A percentile compares a stretch with the other conserved stretches of the same genome.
These are phyloP conservation scores for Syncephalis fuscata DNA, from an alignment of 371 early-diverging fungal genomes.

Conservation along the genomic window DNA sequence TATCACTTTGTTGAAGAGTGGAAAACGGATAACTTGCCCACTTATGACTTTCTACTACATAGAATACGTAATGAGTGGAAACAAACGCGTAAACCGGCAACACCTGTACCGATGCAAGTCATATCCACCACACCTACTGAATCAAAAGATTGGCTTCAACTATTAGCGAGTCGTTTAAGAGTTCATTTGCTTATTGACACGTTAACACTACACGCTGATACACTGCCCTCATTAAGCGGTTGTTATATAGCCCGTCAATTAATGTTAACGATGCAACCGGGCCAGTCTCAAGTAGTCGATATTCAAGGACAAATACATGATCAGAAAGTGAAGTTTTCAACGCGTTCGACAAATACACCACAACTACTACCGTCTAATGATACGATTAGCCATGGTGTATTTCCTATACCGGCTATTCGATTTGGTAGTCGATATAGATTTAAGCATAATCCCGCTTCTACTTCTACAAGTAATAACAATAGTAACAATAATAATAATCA, in stretches of 20 bases:
- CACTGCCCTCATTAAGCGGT: constrained; percentile 44
- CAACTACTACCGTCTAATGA: too few relatives aligned
- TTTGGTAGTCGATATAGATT: constrained; percentile 27
- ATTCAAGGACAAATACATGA: constrained; percentile 26
- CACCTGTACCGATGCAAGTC: constrained; percentile 3
- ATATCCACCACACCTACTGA: not conserved
- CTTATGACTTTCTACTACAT: constrained; percentile 56
- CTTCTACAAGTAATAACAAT: constrained; percentile 2
- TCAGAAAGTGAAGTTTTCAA: constrained; percentile 32
- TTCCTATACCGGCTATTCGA: constrained; percentile 36
- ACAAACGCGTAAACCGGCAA: constrained; percentile 21
- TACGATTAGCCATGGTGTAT: constrained; percentile 15
- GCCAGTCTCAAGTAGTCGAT: constrained; percentile 10
- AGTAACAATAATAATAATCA: not conserved
- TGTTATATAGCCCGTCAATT: constrained; percentile 38
- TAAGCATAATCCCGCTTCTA: constrained; percentile 7
- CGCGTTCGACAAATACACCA: constrained; percentile 9
- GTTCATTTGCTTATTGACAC: constrained; percentile 41
- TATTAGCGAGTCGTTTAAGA: constrained; percentile 9
- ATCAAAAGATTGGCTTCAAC: not conserved
- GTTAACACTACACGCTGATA: constrained; percentile 36
- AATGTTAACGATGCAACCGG: constrained; percentile 31
- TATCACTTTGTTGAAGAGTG: constrained; percentile 67
- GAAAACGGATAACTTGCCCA: constrained; percentile 55
- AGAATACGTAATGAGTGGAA: constrained; percentile 53